Percentiles rank a stretch among this genome's conserved stretches.
These are phyloP conservation scores for Cordia subcordata DNA, from an alignment of 257 asterid species.

Conservation along the genomic window DNA sequence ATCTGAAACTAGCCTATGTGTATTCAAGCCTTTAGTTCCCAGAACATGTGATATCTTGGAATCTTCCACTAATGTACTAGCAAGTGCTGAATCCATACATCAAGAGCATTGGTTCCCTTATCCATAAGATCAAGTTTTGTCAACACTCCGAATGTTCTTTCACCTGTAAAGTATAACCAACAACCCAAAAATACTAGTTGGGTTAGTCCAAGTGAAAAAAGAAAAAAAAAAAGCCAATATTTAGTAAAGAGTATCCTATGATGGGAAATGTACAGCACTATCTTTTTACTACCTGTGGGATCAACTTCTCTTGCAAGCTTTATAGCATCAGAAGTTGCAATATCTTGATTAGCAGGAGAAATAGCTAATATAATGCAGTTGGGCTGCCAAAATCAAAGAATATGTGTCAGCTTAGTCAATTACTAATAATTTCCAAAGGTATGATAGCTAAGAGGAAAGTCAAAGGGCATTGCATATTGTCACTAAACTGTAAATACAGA, in stretches of 20 bases:
- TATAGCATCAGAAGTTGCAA: slow-evolving; percentile 97
- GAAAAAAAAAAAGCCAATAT: background rate
- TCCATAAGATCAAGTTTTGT: slow-evolving; percentile 99
- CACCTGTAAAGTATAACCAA: slow-evolving; percentile 43
- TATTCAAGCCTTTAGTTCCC: background rate
- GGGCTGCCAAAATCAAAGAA: slow-evolving; percentile 45
- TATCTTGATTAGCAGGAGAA: slow-evolving; percentile 99
- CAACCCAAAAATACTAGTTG: background rate
- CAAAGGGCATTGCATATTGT: background rate
- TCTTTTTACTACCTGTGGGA: slow-evolving; percentile 55
- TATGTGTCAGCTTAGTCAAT: slow-evolving; percentile 1
- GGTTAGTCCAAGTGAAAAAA: background rate
- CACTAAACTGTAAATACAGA: no score
- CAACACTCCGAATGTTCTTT: slow-evolving; percentile 90
- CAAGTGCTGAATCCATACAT: slow-evolving; percentile 45
- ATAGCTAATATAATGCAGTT: slow-evolving; percentile 94
- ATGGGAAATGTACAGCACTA: background rate
- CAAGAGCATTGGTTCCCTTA: slow-evolving; percentile 89
- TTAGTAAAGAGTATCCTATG: no score
- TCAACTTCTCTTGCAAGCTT: slow-evolving; percentile 98
- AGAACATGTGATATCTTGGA: background rate
- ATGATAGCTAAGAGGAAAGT: background rate
- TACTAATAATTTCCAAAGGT: slow-evolving; percentile 6
- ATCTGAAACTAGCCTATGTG: background rate
- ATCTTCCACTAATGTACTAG: slow-evolving; percentile 9